Conservation (phyloP, 2,329 filamentous ascomycete species). For the Fusarium scirpi region DNA sequence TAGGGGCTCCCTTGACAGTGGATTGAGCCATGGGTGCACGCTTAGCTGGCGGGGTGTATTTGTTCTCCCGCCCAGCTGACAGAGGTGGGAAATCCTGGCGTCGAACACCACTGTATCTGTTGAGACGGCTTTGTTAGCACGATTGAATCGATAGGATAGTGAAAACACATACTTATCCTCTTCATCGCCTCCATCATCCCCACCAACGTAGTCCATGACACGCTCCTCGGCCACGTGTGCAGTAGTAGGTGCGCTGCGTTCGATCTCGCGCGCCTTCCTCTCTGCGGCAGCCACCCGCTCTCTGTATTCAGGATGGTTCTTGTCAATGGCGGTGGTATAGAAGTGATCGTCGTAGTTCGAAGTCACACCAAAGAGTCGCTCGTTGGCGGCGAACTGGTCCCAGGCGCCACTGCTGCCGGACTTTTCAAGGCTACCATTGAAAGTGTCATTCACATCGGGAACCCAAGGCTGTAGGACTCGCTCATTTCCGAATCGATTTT, state of each 20-base stretch:
- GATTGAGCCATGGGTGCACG: constrained; percentile 81
- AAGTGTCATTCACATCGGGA: constrained; percentile 69
- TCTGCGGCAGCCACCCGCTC: constrained; percentile 83
- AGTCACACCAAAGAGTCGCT: constrained; percentile 85
- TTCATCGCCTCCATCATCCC: constrained; percentile 76
- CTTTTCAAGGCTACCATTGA: constrained; percentile 79
- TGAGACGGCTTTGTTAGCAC: constrained; percentile 36
- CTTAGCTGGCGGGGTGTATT: constrained; percentile 91
- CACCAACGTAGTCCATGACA: constrained; percentile 74
- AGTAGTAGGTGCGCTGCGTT: constrained; percentile 78
- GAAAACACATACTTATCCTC: constrained; percentile 81
- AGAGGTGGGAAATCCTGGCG: constrained; percentile 80
- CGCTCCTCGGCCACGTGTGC: constrained; percentile 92
- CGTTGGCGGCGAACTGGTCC: constrained; percentile 96
- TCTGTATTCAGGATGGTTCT: constrained; percentile 82
- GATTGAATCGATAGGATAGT: neutral
- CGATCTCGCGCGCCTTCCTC: constrained; percentile 89
- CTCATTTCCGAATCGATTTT: constrained; percentile 75
- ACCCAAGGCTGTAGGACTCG: constrained; percentile 86
- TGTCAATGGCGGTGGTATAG: constrained; percentile 93
- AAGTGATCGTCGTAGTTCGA: constrained; percentile 94
- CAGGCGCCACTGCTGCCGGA: constrained; percentile 67
- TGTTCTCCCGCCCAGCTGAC: constrained; percentile 64
- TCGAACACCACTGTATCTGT: constrained; percentile 90
- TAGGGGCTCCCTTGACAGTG: constrained; percentile 79